Conservation (phyloP, 257 asterid genomes). For the Datura wrightii region DNA sequence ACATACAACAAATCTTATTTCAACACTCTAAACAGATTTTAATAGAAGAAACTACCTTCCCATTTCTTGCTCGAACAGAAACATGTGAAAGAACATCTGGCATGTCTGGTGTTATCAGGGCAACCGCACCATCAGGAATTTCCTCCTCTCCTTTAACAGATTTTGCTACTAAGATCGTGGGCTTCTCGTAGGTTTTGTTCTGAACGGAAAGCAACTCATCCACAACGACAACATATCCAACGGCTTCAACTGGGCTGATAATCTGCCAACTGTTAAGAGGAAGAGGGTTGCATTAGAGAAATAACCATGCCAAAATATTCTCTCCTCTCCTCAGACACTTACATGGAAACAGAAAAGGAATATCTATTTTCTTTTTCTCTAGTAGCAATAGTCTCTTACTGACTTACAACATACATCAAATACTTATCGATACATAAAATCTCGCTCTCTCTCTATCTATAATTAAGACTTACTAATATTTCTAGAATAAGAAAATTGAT, state of each 20-base stretch:
- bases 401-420: not conserved
- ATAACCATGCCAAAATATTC: slow-evolving; percentile 4
- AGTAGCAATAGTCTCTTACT: not conserved
- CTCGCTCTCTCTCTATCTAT: not conserved
- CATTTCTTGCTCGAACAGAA: slow-evolving; percentile 97
- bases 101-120: slow-evolving; percentile 98
- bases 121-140: slow-evolving; percentile 96
- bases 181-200: slow-evolving; percentile 71
- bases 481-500: not conserved
- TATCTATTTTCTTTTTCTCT: not conserved
- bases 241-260: slow-evolving; percentile 96
- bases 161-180: slow-evolving; percentile 90
- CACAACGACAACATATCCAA: slow-evolving; percentile 91
- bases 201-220: slow-evolving; percentile 91
- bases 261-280: slow-evolving; percentile 90
- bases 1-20: slow-evolving; percentile 29
- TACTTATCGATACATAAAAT: not conserved
- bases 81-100: slow-evolving; percentile 99
- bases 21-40: slow-evolving; percentile 26
- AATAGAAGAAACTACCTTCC: slow-evolving; percentile 65
- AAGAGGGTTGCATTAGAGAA: not conserved
- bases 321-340: slow-evolving; percentile 12
- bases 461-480: not conserved
- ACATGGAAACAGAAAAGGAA: not conserved
- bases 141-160: slow-evolving; percentile 97